A percentile compares a stretch with the other conserved stretches of the same genome.
phyloP scores from a whole-genome alignment of 768 basidiomycete genomes.

The Tricholoma flavovirens region DNA sequence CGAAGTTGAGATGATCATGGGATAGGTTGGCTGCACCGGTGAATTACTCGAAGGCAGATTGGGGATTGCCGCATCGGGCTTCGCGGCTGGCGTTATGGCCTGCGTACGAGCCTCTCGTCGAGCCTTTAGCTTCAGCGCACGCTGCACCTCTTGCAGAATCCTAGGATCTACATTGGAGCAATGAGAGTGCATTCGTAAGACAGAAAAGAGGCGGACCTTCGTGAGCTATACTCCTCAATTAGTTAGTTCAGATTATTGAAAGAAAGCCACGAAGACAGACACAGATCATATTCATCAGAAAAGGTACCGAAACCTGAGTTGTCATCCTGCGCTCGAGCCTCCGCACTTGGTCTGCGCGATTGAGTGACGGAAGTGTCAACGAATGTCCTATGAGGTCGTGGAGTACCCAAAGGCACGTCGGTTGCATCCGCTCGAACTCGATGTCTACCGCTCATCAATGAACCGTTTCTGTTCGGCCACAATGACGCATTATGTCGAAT shows the following conservation, averaged over 20 bases:
- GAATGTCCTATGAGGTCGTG: slow-evolving; percentile 2
- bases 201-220: slow-evolving; percentile 44
- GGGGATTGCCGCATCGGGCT: slow-evolving; percentile 11
- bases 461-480: slow-evolving; percentile 9
- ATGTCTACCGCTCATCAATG: slow-evolving; percentile 7
- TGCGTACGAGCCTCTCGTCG: slow-evolving; percentile 62
- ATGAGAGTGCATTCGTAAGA: not conserved
- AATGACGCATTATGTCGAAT: slow-evolving; percentile 9
- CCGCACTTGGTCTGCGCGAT: slow-evolving; percentile 6
- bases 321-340: slow-evolving; percentile 7
- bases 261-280: slow-evolving; percentile 37
- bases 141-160: slow-evolving; percentile 76
- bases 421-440: slow-evolving; percentile 14
- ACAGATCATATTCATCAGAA: slow-evolving; percentile 74
- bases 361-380: slow-evolving; percentile 8
- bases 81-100: slow-evolving; percentile 18
- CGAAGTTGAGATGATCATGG: slow-evolving; percentile 19
- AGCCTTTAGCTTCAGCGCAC: slow-evolving; percentile 67
- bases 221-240: slow-evolving; percentile 42
- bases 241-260: slow-evolving; percentile 8
- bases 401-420: slow-evolving; percentile 6
- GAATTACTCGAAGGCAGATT: slow-evolving; percentile 21
- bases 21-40: slow-evolving; percentile 24
- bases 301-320: slow-evolving; percentile 29
- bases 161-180: slow-evolving; percentile 52